Evolutionary conservation across 169 alveolate genomes (phyloP).

Genomic region (Eimeria zaria): DNA sequence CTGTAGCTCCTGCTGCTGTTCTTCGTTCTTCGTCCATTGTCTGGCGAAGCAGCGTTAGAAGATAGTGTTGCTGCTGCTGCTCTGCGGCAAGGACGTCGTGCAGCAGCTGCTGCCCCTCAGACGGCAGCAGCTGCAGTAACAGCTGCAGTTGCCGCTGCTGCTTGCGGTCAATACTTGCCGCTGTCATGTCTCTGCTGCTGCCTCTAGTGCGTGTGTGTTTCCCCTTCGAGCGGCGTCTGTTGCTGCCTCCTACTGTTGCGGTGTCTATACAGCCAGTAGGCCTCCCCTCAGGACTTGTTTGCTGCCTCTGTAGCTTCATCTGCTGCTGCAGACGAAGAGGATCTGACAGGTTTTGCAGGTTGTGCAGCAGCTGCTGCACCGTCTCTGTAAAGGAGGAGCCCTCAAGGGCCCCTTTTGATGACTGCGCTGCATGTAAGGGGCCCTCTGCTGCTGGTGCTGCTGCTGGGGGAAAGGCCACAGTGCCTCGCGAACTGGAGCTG

Average conservation of each 20-base stretch:
- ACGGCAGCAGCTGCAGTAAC: constrained; percentile 73
- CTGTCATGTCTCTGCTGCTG: background rate
- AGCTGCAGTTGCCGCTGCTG: constrained; percentile 48
- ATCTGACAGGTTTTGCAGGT: constrained; percentile 21
- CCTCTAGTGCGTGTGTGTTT: background rate
- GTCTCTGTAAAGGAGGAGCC: constrained; percentile 50
- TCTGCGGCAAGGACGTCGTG: constrained; percentile 42
- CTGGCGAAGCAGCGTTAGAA: constrained; percentile 40
- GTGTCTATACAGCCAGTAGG: background rate
- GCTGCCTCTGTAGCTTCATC: background rate
- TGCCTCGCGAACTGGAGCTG: constrained; percentile 10
- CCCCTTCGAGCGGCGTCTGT: background rate
- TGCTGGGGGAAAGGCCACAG: background rate
- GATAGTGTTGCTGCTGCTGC: constrained; percentile 41
- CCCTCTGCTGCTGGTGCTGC: background rate
- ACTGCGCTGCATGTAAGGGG: background rate
- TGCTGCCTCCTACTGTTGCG: constrained; percentile 3
- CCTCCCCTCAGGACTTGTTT: background rate
- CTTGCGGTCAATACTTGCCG: background rate
- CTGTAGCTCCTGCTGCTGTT: constrained; percentile 80
- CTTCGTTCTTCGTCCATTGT: constrained; percentile 37
- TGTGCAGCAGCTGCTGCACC: constrained; percentile 18
- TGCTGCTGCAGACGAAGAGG: constrained; percentile 46
- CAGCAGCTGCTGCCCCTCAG: constrained; percentile 71
- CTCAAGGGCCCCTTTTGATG: background rate